Base-by-base conservation (phyloP, 2,329 filamentous ascomycete species). In the Aspergillus neotritici region DNA sequence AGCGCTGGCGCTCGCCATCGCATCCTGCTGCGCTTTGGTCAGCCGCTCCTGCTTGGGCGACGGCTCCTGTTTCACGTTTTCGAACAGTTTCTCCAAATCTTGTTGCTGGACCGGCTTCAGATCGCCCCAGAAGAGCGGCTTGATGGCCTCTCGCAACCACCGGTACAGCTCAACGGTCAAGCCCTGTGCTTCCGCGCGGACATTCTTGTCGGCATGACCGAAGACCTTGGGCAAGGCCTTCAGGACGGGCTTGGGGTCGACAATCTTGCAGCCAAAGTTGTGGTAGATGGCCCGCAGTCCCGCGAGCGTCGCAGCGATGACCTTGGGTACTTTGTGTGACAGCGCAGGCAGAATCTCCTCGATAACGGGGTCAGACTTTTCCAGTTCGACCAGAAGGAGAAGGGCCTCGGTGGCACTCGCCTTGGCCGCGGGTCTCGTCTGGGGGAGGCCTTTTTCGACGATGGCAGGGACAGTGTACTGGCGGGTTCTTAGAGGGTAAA, bases 111-210 rank as follows among this genome's bases (percentile, higher is more conserved):
- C 91, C 1, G 91, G 86, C 65, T 98, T 98, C 48, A 98, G 69
- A 46, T 98, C 93, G 34, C 79, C 82, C 90, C 93, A 98, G 65
- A 98, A 97, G 68, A 97, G 84, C 31, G 91, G 88, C 65, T 98
- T 98, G 83, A 98, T 96, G 9, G 91, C 91, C 52, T 98, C 93
- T 54, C 91, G 86, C 29, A 98, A 75, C 93, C 94, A 98, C 67
- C 93, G 78, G 68, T 98, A 98, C 45, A 98, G 80, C 63, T 98
- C 94, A 37, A 96, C 87, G 0, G 91, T 86, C 44, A 98, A 74
- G 55, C 85, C 89, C 36, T 93, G 93, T 21, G 90, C 89, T 65
- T 96, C 93, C 3, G 90, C 89, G 67, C 93, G 84, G 12, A 98
- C 87, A 63, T 97, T 97, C 70, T 98, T 98, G 75, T 98, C 93